Evolutionary conservation across 2,329 filamentous ascomycete genomes (phyloP).

Genomic region (Macrophomina phaseolina): DNA sequence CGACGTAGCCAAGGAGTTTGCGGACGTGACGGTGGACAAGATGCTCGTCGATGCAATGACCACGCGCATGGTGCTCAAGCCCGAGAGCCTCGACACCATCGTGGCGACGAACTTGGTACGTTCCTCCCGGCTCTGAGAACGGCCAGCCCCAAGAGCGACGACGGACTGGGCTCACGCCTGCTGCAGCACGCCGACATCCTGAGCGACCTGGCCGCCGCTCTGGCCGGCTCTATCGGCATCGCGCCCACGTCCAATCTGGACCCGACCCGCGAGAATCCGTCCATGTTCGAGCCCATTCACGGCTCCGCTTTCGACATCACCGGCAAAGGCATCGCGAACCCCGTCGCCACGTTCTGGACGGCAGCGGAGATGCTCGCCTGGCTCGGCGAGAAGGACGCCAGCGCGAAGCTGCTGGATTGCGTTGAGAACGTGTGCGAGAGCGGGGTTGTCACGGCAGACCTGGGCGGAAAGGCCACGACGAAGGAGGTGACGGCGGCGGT

Average conservation of each 20-base stretch:
- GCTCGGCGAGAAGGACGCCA: slow-evolving; percentile 61
- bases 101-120: slow-evolving; percentile 64
- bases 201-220: slow-evolving; percentile 71
- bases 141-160: neutral
- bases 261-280: slow-evolving; percentile 64
- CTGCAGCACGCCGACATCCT: slow-evolving; percentile 66
- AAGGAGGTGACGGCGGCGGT: slow-evolving; percentile 53
- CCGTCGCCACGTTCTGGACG: slow-evolving; percentile 65
- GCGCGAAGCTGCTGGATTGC: slow-evolving; percentile 55
- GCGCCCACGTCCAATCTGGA: slow-evolving; percentile 74
- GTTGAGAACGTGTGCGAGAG: slow-evolving; percentile 61
- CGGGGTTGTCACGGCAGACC: slow-evolving; percentile 59
- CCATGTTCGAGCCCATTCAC: slow-evolving; percentile 68
- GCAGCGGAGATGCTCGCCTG: slow-evolving; percentile 64
- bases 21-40: slow-evolving; percentile 67
- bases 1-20: slow-evolving; percentile 62
- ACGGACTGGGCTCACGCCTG: too few relatives aligned
- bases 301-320: slow-evolving; percentile 65
- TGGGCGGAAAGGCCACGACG: slow-evolving; percentile 55
- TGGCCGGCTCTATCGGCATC: slow-evolving; percentile 74
- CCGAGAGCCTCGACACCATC: slow-evolving; percentile 65
- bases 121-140: neutral
- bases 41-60: slow-evolving; percentile 73
- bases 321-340: slow-evolving; percentile 63
- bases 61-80: slow-evolving; percentile 66